Evolutionary conservation across 148 eudicot species (phyloP).

Genomic region (Oxyria digyna): DNA sequence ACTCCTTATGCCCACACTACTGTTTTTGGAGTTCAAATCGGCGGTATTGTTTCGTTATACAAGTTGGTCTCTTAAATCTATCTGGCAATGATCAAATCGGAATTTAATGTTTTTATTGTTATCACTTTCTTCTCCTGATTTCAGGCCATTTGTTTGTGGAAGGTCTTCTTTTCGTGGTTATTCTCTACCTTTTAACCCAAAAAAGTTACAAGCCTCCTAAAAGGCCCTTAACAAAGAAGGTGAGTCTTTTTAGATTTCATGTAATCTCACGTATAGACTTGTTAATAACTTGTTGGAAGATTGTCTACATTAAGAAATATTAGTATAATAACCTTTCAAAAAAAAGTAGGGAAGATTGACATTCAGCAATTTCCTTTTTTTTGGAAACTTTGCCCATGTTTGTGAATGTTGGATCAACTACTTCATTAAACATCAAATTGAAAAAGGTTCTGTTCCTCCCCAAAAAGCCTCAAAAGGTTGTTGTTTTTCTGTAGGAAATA

Average conservation of each 20-base stretch:
- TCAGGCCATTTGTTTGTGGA: slow-evolving; percentile 92
- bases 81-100: background rate
- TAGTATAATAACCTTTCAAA: too few relatives aligned
- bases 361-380: background rate
- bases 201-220: slow-evolving; percentile 98
- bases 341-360: background rate
- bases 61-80: background rate
- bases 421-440: too few relatives aligned
- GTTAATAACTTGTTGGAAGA: background rate
- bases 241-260: slow-evolving; percentile 13
- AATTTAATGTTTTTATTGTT: background rate
- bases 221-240: slow-evolving; percentile 83
- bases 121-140: slow-evolving; percentile 12
- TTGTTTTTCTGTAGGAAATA: slow-evolving; percentile 53
- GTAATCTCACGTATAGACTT: background rate
- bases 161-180: slow-evolving; percentile 80
- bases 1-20: slow-evolving; percentile 66
- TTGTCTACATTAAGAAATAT: too few relatives aligned
- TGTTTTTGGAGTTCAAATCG: slow-evolving; percentile 80
- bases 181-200: slow-evolving; percentile 59
- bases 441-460: too few relatives aligned
- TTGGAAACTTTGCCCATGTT: background rate
- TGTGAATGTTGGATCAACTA: background rate
- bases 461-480: background rate
- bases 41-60: slow-evolving; percentile 34